Conservation (phyloP, 2,329 filamentous ascomycete genomes). For the Clarireedia paspali region DNA sequence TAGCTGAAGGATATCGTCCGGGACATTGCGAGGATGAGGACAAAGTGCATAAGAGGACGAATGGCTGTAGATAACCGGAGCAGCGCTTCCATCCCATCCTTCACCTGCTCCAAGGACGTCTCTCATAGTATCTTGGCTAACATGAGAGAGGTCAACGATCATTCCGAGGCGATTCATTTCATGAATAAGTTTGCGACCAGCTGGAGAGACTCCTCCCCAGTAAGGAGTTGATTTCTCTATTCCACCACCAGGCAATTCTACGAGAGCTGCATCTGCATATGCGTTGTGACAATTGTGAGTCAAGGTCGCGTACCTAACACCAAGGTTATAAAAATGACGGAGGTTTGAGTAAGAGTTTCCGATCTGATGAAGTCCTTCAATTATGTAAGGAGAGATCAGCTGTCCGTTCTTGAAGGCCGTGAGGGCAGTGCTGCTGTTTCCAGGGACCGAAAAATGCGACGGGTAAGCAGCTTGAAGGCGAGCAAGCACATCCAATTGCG, state of each 20-base stretch:
- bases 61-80: conserved; percentile 85
- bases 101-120: conserved; percentile 62
- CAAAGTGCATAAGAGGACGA: conserved; percentile 75
- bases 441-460: conserved; percentile 57
- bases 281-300: conserved; percentile 92
- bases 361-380: conserved; percentile 90
- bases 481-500: conserved; percentile 67
- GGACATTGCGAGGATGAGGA: conserved; percentile 84
- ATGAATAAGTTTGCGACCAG: conserved; percentile 59
- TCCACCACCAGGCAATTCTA: conserved; percentile 37
- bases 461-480: conserved; percentile 59
- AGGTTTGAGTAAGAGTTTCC: conserved; percentile 75
- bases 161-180: conserved; percentile 96
- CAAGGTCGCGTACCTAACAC: conserved; percentile 80
- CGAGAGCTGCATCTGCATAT: conserved; percentile 77
- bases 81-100: conserved; percentile 63
- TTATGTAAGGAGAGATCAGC: conserved; percentile 70
- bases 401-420: conserved; percentile 51
- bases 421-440: conserved; percentile 53
- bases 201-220: conserved; percentile 65
- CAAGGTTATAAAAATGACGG: conserved; percentile 66
- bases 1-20: conserved; percentile 70
- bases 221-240: conserved; percentile 39
- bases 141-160: conserved; percentile 85
- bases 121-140: conserved; percentile 72